These are phyloP conservation scores for Peltaster fructicola DNA, from an alignment of 2,329 filamentous ascomycete species.

Conservation along the genomic window DNA sequence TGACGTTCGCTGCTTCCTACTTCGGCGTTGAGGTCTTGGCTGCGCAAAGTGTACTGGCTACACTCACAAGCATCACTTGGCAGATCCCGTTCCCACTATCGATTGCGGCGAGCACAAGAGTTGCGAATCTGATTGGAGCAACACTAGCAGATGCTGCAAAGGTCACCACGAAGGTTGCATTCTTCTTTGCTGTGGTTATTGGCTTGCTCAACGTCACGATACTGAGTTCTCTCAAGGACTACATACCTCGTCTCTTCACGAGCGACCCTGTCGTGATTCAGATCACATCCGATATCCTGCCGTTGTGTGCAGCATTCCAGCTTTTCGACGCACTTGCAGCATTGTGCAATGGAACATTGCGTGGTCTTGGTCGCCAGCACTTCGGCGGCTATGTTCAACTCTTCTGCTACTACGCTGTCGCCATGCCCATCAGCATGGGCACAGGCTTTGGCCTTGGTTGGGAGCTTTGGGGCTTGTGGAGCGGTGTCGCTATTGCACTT, in stretches of 20 bases:
- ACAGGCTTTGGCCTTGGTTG: constrained; percentile 59
- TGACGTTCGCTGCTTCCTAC: constrained; percentile 65
- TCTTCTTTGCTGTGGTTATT: constrained; percentile 49
- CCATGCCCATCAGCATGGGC: constrained; percentile 65
- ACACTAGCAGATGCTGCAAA: constrained; percentile 64
- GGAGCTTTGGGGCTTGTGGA: constrained; percentile 67
- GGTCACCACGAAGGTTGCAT: constrained; percentile 56
- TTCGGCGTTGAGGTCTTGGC: constrained; percentile 63
- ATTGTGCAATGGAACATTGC: constrained; percentile 64
- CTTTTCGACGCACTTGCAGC: constrained; percentile 68
- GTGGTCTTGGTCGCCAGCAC: constrained; percentile 72
- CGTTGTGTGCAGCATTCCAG: constrained; percentile 73
- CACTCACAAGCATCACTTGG: constrained; percentile 12
- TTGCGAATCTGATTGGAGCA: constrained; percentile 82
- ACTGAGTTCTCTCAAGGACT: constrained; percentile 49
- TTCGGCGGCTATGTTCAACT: constrained; percentile 80
- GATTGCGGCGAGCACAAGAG: constrained; percentile 71
- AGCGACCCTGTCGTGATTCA: constrained; percentile 45
- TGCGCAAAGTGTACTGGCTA: constrained; percentile 38
- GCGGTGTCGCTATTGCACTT: constrained; percentile 41
- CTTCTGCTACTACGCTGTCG: constrained; percentile 66
- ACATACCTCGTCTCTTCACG: constrained; percentile 61
- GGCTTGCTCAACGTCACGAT: constrained; percentile 60
- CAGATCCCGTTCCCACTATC: constrained; percentile 61
- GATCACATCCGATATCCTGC: constrained; percentile 50